These are phyloP conservation scores for Neonectria magnoliae DNA, from an alignment of 2,329 filamentous ascomycete genomes.

Conservation along the genomic window DNA sequence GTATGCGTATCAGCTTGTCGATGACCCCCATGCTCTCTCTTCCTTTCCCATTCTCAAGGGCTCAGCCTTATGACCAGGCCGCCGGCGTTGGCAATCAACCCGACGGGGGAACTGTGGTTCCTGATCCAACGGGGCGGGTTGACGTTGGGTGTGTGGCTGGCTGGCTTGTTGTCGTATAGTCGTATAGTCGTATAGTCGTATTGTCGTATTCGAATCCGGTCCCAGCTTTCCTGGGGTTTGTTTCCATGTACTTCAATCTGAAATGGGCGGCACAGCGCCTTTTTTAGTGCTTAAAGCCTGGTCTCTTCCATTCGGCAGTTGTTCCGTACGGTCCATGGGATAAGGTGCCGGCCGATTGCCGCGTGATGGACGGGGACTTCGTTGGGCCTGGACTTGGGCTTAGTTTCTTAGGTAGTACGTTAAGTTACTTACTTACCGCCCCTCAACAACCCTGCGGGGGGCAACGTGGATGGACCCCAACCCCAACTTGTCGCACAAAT, in stretches of 20 bases:
- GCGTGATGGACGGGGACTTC: neutral
- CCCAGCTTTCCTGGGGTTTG: neutral
- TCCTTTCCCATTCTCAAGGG: no score
- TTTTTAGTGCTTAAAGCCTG: no score
- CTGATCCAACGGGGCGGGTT: neutral
- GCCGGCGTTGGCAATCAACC: neutral
- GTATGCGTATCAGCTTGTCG: no score
- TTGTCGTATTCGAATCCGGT: neutral
- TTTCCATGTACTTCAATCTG: no score
- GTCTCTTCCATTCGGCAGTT: neutral
- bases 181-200: neutral
- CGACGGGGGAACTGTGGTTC: slow-evolving; percentile 1
- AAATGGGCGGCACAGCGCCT: no score
- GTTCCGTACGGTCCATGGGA: neutral
- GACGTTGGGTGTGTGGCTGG: neutral
- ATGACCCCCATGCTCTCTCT: no score
- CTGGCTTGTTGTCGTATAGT: neutral
- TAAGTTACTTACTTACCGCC: no score
- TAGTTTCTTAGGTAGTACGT: neutral
- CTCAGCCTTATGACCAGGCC: neutral
- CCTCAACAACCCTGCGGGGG: neutral
- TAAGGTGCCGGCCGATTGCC: neutral
- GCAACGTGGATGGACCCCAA: neutral
- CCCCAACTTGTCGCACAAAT: neutral
- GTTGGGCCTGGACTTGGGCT: neutral